Conservation (phyloP, 257 asterid species). For the Lycium barbarum region DNA sequence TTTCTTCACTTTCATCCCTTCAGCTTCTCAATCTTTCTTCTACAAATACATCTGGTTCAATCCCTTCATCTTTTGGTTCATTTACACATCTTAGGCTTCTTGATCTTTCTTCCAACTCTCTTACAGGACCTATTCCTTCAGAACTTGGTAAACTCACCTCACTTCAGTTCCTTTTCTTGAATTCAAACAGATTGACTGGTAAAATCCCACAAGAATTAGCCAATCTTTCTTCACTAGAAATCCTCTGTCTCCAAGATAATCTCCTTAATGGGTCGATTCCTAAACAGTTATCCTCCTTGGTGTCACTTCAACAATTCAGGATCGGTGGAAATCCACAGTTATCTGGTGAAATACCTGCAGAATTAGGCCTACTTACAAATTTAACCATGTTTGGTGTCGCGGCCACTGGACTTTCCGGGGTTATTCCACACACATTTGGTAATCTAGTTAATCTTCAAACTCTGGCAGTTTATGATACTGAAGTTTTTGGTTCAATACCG, state of each 20-base stretch:
- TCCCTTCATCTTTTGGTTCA: conserved; percentile 69
- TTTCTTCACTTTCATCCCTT: conserved; percentile 79
- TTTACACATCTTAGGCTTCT: conserved; percentile 64
- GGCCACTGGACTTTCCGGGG: conserved; percentile 78
- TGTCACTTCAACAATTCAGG: conserved; percentile 77
- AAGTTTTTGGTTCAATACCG: conserved; percentile 74
- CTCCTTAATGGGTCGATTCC: conserved; percentile 80
- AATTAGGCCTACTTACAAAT: conserved; percentile 67
- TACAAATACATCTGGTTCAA: conserved; percentile 78
- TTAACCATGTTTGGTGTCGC: conserved; percentile 84
- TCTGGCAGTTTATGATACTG: conserved; percentile 73
- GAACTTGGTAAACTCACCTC: conserved; percentile 61
- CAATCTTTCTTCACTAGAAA: conserved; percentile 67
- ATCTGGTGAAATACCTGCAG: conserved; percentile 76
- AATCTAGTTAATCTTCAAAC: conserved; percentile 67
- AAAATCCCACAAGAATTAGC: conserved; percentile 66
- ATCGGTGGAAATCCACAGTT: conserved; percentile 76
- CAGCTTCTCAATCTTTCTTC: conserved; percentile 89
- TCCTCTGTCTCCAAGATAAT: conserved; percentile 83
- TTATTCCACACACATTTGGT: conserved; percentile 75
- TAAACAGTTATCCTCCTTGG: conserved; percentile 58
- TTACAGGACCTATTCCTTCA: conserved; percentile 66
- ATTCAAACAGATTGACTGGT: conserved; percentile 67
- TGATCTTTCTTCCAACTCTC: conserved; percentile 73
- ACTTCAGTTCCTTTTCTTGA: conserved; percentile 75